Evolutionary conservation across 2,329 filamentous ascomycete species (phyloP).

Genomic region (Alternaria viburni): DNA sequence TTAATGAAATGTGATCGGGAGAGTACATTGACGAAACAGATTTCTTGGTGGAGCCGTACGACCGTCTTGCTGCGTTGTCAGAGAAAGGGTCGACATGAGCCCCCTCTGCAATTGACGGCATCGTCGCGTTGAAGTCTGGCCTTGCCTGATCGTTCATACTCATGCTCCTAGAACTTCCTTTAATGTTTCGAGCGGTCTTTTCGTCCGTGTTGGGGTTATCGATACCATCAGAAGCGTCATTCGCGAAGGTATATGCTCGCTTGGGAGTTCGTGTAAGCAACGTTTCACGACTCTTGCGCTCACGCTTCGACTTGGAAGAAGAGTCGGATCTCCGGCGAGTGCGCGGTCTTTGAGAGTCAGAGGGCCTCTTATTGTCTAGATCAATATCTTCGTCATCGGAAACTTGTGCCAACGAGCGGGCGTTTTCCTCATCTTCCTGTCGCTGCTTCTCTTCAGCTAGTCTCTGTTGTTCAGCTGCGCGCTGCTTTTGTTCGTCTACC

Average conservation of each 20-base stretch:
- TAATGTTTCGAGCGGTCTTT: neutral
- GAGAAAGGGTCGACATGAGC: neutral
- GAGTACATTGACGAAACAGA: neutral
- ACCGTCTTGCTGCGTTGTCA: neutral
- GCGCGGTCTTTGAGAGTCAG: neutral
- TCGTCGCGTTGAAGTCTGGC: neutral
- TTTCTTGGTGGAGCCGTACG: neutral
- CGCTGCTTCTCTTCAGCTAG: neutral
- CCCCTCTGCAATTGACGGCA: neutral
- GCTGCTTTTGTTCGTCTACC: neutral
- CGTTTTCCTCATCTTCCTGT: neutral
- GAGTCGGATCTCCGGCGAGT: neutral
- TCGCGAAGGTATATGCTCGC: neutral
- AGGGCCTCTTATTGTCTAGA: neutral
- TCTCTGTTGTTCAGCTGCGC: neutral
- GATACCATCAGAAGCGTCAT: neutral
- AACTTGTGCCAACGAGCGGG: neutral
- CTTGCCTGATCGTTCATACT: neutral
- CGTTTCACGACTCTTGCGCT: neutral
- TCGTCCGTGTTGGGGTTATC: neutral
- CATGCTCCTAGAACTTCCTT: neutral
- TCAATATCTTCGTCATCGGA: neutral
- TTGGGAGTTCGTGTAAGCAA: neutral
- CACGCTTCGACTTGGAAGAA: neutral
- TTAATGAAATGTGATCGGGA: neutral